A percentile compares a stretch with the other conserved stretches of the same genome.
These are phyloP conservation scores for Ophiocordyceps australis DNA, from an alignment of 2,329 filamentous ascomycete species.

Conservation along the genomic window DNA sequence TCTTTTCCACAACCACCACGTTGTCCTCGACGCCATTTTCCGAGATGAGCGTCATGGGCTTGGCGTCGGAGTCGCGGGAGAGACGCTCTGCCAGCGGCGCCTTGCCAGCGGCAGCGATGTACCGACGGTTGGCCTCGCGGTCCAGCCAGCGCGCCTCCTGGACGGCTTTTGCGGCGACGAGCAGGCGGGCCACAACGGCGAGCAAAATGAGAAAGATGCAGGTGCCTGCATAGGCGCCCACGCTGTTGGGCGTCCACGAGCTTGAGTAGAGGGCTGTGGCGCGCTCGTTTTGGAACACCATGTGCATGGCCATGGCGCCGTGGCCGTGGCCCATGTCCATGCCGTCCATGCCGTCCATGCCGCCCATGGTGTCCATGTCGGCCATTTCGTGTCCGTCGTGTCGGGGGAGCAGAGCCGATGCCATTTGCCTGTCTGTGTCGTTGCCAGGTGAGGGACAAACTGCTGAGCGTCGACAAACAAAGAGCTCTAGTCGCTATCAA, in stretches of 20 bases:
- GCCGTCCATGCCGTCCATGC: slow-evolving; percentile 6
- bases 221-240: slow-evolving; percentile 65
- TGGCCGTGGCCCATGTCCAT: slow-evolving; percentile 3
- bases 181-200: slow-evolving; percentile 46
- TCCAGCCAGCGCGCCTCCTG: slow-evolving; percentile 49
- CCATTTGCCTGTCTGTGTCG: neutral
- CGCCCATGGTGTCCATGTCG: too few species aligned
- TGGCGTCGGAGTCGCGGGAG: slow-evolving; percentile 39
- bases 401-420: neutral
- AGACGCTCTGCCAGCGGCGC: slow-evolving; percentile 38
- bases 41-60: slow-evolving; percentile 47
- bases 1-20: slow-evolving; percentile 53
- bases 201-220: slow-evolving; percentile 83
- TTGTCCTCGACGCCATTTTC: slow-evolving; percentile 68
- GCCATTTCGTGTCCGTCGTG: slow-evolving; percentile 1
- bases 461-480: too few species aligned
- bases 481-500: too few species aligned
- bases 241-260: slow-evolving; percentile 53
- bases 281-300: slow-evolving; percentile 41
- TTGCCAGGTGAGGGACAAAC: neutral
- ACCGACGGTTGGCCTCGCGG: slow-evolving; percentile 54
- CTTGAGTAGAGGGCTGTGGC: slow-evolving; percentile 36
- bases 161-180: slow-evolving; percentile 55
- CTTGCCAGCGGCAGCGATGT: slow-evolving; percentile 54
- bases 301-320: slow-evolving; percentile 17